phyloP scores from a whole-genome alignment of 2,329 filamentous ascomycete species.

The Bipolaris sorokiniana region DNA sequence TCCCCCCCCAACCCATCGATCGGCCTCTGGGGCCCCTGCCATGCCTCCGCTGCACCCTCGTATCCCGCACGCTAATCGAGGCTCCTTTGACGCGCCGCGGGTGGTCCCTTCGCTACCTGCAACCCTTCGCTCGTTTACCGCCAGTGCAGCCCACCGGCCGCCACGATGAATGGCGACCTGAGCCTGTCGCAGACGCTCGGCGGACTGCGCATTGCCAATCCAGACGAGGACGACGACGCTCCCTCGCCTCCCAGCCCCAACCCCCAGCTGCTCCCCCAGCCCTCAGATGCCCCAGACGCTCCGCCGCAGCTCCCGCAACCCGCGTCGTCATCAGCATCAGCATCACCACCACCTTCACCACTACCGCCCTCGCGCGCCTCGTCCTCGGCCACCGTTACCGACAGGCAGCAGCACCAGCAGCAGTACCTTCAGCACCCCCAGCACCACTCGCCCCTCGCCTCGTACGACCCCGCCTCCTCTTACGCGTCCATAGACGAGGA shows the following conservation, averaged over 20 bases:
- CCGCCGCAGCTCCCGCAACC: constrained; percentile 1
- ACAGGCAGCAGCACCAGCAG: constrained; percentile 25
- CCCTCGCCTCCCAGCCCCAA: neutral
- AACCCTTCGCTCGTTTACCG: constrained; percentile 30
- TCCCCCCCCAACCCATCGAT: constrained; percentile 20
- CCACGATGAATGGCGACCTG: constrained; percentile 84
- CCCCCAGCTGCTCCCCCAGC: neutral
- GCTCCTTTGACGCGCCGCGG: constrained; percentile 27
- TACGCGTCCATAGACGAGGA: constrained; percentile 27
- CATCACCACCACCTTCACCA: too few species aligned
- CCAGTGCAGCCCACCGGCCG: constrained; percentile 31
- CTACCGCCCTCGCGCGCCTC: constrained; percentile 37
- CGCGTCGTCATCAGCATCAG: constrained; percentile 28
- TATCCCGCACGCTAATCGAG: constrained; percentile 22
- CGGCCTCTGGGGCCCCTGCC: constrained; percentile 42
- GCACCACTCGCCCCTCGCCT: constrained; percentile 11
- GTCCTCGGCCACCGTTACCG: constrained; percentile 49
- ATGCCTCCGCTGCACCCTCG: constrained; percentile 30
- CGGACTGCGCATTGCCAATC: constrained; percentile 95
- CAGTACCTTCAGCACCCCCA: constrained; percentile 17
- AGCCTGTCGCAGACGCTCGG: constrained; percentile 92
- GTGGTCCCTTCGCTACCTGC: constrained; percentile 28
- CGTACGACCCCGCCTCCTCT: constrained; percentile 28
- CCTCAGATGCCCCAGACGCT: constrained; percentile 32
- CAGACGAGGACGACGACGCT: constrained; percentile 69